Evolutionary conservation across 1,139 yeast genomes (phyloP), one percentile per base, ranked within the genome.

Genomic region (Geotrichum carabidarum): DNA sequence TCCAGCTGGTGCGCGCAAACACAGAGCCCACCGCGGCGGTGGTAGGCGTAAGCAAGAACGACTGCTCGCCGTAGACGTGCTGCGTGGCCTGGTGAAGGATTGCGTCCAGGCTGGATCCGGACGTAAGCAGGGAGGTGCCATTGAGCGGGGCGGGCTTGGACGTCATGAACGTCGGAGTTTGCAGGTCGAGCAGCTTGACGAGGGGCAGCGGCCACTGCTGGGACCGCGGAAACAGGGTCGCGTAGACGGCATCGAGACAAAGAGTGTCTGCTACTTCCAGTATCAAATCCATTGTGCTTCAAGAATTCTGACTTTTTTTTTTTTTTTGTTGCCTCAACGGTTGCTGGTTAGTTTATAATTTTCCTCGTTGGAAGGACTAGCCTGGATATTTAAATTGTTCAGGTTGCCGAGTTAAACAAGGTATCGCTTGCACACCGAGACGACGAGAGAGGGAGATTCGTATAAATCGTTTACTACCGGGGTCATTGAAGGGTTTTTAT

Each of bases 201-300:
- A 52, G 27, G 36, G 44, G 27, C 8, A 22, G 5, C 11, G 57
- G 56, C 56, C 50, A 54, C 11, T 36, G 36, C 42, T 48, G 47
- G 38, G 55, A 15, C 41, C 40, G 48, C 27, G 89, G 89, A 45
- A 81, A 68, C 4, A 77, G 57, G 36, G 69, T 70, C 17, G 97
- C 88, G 65, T 89, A 91, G 11, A 80, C 74, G 68, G 74, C 75
- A 72, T 91, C 99, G 52, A 91, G 79, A 44, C 82, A 65, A 62
- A 72, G 85, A 56, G 86, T 78, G 71, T 91, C 99, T 54, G 76
- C 73, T 40, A 81, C 74, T 71, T 91, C 99, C 57, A 93, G 77
- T 40, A 89, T 90, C 68, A 91, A 75, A 84, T 91, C 99, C 99
- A 91, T 91, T 57, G 11, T 22, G 27, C 5, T 22, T 22, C 5